phyloP scores from a whole-genome alignment of 345 rosid species.

The Geranium brycei region DNA sequence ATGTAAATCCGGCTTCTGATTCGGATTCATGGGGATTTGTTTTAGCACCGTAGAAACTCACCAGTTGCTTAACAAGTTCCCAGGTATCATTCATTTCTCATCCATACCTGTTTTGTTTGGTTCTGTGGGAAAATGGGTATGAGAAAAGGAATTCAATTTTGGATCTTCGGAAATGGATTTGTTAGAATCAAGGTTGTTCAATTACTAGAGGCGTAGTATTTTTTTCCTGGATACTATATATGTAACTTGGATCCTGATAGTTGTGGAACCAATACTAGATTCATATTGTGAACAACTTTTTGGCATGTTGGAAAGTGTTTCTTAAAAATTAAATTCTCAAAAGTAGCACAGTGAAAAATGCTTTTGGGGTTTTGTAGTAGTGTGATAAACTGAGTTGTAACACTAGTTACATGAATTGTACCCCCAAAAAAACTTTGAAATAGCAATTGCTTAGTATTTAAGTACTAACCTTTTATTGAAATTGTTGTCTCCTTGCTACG shows the following conservation, averaged over 20 bases:
- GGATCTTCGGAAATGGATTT: neutral
- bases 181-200: neutral
- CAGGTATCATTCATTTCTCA: slow-evolving; percentile 5
- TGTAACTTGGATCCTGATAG: neutral
- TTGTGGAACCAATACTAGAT: neutral
- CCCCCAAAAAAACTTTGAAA: neutral
- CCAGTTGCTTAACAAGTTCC: neutral
- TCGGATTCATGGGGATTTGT: slow-evolving; percentile 37
- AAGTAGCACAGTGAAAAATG: too few species aligned
- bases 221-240: neutral
- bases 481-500: neutral
- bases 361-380: too few species aligned
- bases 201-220: neutral
- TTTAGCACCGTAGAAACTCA: slow-evolving; percentile 20
- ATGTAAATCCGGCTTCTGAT: neutral
- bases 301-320: neutral
- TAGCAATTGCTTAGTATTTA: neutral
- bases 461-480: neutral
- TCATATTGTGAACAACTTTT: neutral
- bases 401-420: too few species aligned
- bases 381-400: too few species aligned
- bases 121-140: neutral
- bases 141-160: neutral
- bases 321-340: neutral
- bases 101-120: neutral